Base-by-base conservation (phyloP, 2,329 filamentous ascomycete genomes). In the Camillea tinctor region DNA sequence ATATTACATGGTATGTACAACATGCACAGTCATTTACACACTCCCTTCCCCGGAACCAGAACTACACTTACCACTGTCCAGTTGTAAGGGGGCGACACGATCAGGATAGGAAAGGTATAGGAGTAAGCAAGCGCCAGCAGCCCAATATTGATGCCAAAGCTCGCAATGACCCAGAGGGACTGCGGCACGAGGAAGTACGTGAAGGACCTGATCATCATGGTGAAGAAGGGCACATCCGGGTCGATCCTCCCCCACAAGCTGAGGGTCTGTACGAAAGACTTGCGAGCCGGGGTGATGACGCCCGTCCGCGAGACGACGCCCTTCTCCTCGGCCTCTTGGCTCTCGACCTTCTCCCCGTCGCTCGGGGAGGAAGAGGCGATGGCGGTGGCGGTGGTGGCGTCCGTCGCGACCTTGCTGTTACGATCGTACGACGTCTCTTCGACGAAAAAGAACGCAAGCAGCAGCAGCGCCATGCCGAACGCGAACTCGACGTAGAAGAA, bases 401-500 rank as follows among this genome's bases (percentile, higher is more conserved):
- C 13, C 8, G 55, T 59, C 0, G 63, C 51, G 5, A 57, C 56
- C 5, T 48, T 58, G 44, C 68, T 60, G 3, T 66, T 56, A 15
- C 77, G 69, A 21, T 77, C 68, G 67, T 84, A 84, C 5, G 75
- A 74, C 1, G 81, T 80, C 69, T 84, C 82, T 62, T 84, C 81
- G 3, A 83, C 81, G 61, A 84, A 79, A 60, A 84, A 69, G 68
- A 84, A 83, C 0, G 81, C 79, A 13, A 81, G 66, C 48, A 84
- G 70, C 9, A 73, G 60, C 13, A 73, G 61, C 76, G 73, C 40
- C 77, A 75, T 73, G 11, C 79, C 78, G 60, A 88, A 87, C 1
- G 83, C 84, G 55, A 84, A 79, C 65, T 83, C 81, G 56, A 87
- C 84, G 68, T 86, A 86, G 75, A 87, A 87, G 74, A 84, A 87